These are phyloP conservation scores for Lasiodiplodia theobromae DNA, from an alignment of 2,329 filamentous ascomycete species.

Conservation along the genomic window DNA sequence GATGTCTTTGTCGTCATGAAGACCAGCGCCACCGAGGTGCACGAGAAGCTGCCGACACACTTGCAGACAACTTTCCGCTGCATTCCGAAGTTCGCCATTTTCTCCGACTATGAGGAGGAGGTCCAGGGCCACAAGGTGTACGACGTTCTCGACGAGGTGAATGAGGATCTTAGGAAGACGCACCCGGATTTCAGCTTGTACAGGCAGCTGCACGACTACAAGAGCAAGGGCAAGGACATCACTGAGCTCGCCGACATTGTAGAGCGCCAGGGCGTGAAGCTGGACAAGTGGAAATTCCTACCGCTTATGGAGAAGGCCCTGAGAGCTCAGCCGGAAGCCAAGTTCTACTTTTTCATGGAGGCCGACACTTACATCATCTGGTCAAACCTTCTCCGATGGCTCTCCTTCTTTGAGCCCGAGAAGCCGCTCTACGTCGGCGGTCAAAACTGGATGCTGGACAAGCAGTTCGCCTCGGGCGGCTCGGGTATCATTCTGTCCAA, in stretches of 20 bases:
- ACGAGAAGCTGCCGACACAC: slow-evolving; percentile 65
- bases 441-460: slow-evolving; percentile 27
- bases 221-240: slow-evolving; percentile 52
- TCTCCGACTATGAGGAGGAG: slow-evolving; percentile 67
- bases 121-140: slow-evolving; percentile 59
- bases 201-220: slow-evolving; percentile 55
- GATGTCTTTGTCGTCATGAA: slow-evolving; percentile 65
- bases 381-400: slow-evolving; percentile 26
- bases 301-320: slow-evolving; percentile 62
- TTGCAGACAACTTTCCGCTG: slow-evolving; percentile 64
- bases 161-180: slow-evolving; percentile 44
- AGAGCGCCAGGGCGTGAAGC: slow-evolving; percentile 35
- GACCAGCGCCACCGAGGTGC: slow-evolving; percentile 66
- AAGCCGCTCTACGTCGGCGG: slow-evolving; percentile 27
- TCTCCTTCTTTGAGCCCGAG: slow-evolving; percentile 10
- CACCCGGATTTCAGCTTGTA: slow-evolving; percentile 62
- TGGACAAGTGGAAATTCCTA: slow-evolving; percentile 67
- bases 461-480: slow-evolving; percentile 19
- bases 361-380: slow-evolving; percentile 27
- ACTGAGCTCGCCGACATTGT: slow-evolving; percentile 34
- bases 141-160: slow-evolving; percentile 54
- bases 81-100: slow-evolving; percentile 63
- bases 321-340: slow-evolving; percentile 31
- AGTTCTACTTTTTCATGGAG: slow-evolving; percentile 31
- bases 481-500: slow-evolving; percentile 23